Evolutionary conservation across 78 protist species (phyloP).

Genomic region (Dictyostelium citrinum): DNA sequence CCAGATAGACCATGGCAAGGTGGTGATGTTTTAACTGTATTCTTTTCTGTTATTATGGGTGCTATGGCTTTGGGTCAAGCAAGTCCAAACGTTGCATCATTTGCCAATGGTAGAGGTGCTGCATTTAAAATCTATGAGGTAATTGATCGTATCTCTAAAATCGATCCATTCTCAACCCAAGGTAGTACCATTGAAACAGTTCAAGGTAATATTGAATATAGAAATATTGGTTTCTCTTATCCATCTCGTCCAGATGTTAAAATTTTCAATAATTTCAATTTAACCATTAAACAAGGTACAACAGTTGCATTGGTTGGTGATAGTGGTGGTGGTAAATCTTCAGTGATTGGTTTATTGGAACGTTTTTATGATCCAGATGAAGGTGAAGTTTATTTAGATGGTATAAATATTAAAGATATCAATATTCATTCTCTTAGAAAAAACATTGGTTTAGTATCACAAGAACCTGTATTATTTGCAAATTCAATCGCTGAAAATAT

Average conservation of each 20-base stretch:
- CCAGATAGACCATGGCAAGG: slow-evolving; percentile 51
- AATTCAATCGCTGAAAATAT: slow-evolving; percentile 92
- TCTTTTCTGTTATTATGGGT: slow-evolving; percentile 80
- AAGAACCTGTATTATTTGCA: slow-evolving; percentile 92
- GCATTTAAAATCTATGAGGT: slow-evolving; percentile 77
- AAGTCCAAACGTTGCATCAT: slow-evolving; percentile 17
- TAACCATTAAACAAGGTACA: slow-evolving; percentile 80
- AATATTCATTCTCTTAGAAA: slow-evolving; percentile 33
- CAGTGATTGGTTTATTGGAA: slow-evolving; percentile 67
- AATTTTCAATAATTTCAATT: slow-evolving; percentile 76
- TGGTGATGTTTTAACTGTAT: slow-evolving; percentile 80
- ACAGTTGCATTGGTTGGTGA: slow-evolving; percentile 91
- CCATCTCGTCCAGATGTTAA: slow-evolving; percentile 76
- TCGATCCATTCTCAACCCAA: slow-evolving; percentile 50
- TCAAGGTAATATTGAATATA: slow-evolving; percentile 78
- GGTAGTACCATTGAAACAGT: slow-evolving; percentile 24
- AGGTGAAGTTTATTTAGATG: slow-evolving; percentile 64
- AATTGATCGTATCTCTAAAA: slow-evolving; percentile 75
- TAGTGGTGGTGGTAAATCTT: slow-evolving; percentile 91
- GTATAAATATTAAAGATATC: slow-evolving; percentile 38
- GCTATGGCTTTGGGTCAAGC: slow-evolving; percentile 86
- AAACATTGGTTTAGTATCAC: slow-evolving; percentile 87
- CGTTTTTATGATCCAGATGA: slow-evolving; percentile 77
- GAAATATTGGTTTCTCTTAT: slow-evolving; percentile 80
- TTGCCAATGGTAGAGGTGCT: slow-evolving; percentile 84